phyloP scores from a whole-genome alignment of 2,329 filamentous ascomycete species.

The Fusarium sp. region DNA sequence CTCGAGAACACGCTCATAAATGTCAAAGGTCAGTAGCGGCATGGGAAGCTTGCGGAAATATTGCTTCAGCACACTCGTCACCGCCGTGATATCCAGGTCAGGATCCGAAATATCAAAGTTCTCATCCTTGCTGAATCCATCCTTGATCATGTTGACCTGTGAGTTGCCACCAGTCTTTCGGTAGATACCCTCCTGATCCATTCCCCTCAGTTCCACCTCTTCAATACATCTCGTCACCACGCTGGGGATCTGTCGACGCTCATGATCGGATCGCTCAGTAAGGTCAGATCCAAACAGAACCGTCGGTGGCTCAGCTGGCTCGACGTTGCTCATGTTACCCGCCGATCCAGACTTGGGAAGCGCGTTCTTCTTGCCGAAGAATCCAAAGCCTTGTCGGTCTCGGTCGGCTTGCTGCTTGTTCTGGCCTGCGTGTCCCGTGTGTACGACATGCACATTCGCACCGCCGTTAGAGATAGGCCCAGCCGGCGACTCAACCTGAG shows the following conservation, averaged over 20 bases:
- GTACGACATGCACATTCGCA: conserved; percentile 31
- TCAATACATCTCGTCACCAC: conserved; percentile 95
- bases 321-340: conserved; percentile 54
- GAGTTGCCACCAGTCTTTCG: conserved; percentile 95
- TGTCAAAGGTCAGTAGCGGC: conserved; percentile 90
- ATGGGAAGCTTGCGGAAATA: conserved; percentile 95
- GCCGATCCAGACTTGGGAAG: conserved; percentile 64
- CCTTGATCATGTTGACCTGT: conserved; percentile 89
- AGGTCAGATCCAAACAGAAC: conserved; percentile 91
- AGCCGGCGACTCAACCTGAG: conserved; percentile 63
- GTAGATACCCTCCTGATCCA: conserved; percentile 98
- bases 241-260: conserved; percentile 88
- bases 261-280: conserved; percentile 84
- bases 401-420: conserved; percentile 45
- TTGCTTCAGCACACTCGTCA: conserved; percentile 95
- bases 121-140: conserved; percentile 87
- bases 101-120: conserved; percentile 95
- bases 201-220: conserved; percentile 94
- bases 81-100: conserved; percentile 93
- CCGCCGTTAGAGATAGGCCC: conserved; percentile 46
- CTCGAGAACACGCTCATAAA: conserved; percentile 90
- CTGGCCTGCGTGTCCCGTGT: conserved; percentile 36
- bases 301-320: conserved; percentile 65
- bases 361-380: conserved; percentile 72
- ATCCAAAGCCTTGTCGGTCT: conserved; percentile 73